Conservation (phyloP, 371 early-diverging fungal genomes). For the Syncephalis plumigaleata region DNA sequence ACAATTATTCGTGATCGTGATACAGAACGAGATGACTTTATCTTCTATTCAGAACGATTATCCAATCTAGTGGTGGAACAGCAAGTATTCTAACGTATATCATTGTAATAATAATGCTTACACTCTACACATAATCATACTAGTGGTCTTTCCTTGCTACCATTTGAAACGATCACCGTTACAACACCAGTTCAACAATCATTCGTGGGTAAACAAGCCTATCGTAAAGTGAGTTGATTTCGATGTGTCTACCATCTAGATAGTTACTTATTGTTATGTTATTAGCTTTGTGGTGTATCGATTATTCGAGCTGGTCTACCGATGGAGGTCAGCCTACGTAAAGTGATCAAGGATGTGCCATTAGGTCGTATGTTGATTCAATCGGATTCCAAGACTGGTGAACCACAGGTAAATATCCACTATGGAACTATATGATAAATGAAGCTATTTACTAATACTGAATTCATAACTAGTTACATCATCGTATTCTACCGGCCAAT, state of each 20-base stretch:
- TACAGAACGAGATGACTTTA: conserved; percentile 71
- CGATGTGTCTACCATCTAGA: too few relatives aligned
- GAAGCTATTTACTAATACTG: not conserved
- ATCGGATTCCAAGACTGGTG: conserved; percentile 58
- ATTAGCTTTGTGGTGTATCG: conserved; percentile 46
- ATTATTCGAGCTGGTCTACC: conserved; percentile 76
- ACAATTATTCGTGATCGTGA: conserved; percentile 61
- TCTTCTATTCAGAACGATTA: conserved; percentile 76
- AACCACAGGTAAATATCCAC: conserved; percentile 25
- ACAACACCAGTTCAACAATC: conserved; percentile 38
- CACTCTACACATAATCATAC: not conserved
- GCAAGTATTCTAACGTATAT: not conserved
- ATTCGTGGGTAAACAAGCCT: conserved; percentile 31
- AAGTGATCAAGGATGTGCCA: conserved; percentile 55
- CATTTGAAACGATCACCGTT: conserved; percentile 23
- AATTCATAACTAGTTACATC: conserved; percentile 32
- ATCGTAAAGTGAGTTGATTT: conserved; percentile 20
- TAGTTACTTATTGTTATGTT: not conserved
- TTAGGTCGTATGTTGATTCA: conserved; percentile 83
- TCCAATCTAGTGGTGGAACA: conserved; percentile 64
- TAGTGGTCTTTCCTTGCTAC: conserved; percentile 44
- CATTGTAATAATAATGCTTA: too few relatives aligned
- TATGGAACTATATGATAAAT: not conserved
- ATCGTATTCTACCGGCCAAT: conserved; percentile 48
- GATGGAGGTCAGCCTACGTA: conserved; percentile 72